Conservation (phyloP, 345 rosid species). For the Ceriops zippeliana region DNA sequence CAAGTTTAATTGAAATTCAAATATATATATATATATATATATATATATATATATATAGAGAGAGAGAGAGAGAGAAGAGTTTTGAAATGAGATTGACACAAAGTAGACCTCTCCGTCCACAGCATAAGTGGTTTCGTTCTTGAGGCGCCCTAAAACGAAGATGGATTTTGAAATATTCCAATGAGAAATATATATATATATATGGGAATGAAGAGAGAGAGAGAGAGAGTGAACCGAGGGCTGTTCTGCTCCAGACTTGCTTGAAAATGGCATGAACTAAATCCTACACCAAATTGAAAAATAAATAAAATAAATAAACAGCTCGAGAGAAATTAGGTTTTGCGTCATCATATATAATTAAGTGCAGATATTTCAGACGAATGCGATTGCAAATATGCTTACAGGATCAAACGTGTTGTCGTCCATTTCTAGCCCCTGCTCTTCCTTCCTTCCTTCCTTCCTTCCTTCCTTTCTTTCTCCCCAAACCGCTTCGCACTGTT, state of each 20-base stretch:
- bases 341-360: background rate
- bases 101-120: constrained; percentile 52
- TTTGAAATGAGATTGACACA: background rate
- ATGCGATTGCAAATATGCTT: background rate
- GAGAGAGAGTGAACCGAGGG: constrained; percentile 44
- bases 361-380: background rate
- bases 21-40: too few relatives aligned
- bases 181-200: too few relatives aligned
- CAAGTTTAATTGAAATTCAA: background rate
- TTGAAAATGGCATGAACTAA: constrained; percentile 84
- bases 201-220: too few relatives aligned
- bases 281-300: constrained; percentile 37
- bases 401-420: constrained; percentile 66
- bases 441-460: background rate
- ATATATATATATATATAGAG: too few relatives aligned
- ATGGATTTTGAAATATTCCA: background rate
- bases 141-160: constrained; percentile 52
- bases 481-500: too few relatives aligned
- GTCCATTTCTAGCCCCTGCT: constrained; percentile 31
- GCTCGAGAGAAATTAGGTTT: background rate
- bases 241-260: constrained; percentile 62
- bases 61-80: background rate
- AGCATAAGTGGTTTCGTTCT: constrained; percentile 46
- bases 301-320: background rate
- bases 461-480: too few relatives aligned